phyloP scores from a whole-genome alignment of 2,329 filamentous ascomycete species.

The Annulohypoxylon truncatum region DNA sequence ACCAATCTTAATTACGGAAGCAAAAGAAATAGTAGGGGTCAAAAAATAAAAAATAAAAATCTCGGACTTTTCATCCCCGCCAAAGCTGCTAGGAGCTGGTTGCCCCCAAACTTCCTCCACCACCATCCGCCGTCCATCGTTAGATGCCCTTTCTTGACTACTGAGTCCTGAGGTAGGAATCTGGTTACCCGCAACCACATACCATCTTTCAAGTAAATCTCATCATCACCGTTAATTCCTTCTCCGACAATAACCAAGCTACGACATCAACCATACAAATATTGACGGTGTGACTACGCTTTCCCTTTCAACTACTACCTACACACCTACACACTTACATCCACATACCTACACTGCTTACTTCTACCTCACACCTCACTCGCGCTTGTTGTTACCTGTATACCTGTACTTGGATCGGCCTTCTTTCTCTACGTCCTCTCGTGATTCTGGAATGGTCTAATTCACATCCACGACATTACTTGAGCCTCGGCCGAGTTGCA shows the following conservation, averaged over 20 bases:
- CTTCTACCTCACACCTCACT: background rate
- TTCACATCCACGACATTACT: constrained; percentile 42
- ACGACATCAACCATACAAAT: background rate
- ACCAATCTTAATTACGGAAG: constrained; percentile 18
- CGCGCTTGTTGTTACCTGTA: background rate
- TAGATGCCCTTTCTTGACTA: constrained; percentile 8
- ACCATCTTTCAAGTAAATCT: background rate
- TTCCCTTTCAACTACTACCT: background rate
- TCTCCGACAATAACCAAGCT: background rate
- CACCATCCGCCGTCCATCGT: constrained; percentile 30
- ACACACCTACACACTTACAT: background rate
- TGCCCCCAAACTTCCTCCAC: constrained; percentile 41
- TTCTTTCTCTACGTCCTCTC: background rate
- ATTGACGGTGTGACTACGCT: background rate
- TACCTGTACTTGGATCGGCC: constrained; percentile 8
- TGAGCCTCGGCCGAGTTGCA: constrained; percentile 47
- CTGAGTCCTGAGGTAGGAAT: constrained; percentile 4
- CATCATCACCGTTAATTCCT: constrained; percentile 5
- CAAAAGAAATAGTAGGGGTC: background rate
- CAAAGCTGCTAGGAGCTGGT: constrained; percentile 32
- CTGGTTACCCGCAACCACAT: constrained; percentile 10
- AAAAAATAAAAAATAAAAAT: constrained; percentile 24
- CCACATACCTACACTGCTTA: background rate
- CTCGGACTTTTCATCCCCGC: constrained; percentile 38
- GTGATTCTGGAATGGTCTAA: constrained; percentile 43